phyloP scores from a whole-genome alignment of 1,284 basidiomycete species.

The Rhodotorula sp. region DNA sequence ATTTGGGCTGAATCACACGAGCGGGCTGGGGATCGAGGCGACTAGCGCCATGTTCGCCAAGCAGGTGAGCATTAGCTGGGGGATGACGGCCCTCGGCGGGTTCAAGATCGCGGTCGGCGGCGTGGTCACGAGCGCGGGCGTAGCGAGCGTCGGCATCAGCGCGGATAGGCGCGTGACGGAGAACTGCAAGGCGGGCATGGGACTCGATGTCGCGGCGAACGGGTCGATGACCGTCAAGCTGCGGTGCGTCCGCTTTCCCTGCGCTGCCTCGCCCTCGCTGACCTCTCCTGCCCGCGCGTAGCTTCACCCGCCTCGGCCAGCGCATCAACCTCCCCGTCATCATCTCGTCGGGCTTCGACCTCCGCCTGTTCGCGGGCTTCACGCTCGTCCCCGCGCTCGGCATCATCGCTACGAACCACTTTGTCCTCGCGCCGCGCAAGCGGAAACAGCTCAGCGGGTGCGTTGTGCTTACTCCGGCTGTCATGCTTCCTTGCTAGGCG shows the following conservation, averaged over 20 bases:
- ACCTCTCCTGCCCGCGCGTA: conserved; percentile 21
- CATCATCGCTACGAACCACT: conserved; percentile 61
- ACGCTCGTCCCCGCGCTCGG: conserved; percentile 60
- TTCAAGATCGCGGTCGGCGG: conserved; percentile 55
- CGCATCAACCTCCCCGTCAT: conserved; percentile 60
- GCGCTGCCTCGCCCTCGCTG: not conserved
- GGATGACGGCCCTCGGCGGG: conserved; percentile 52
- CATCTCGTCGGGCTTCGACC: conserved; percentile 58
- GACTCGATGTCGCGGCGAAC: conserved; percentile 48
- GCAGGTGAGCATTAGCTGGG: conserved; percentile 51
- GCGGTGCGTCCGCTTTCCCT: conserved; percentile 19
- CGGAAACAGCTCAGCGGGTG: conserved; percentile 57
- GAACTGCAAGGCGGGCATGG: conserved; percentile 48
- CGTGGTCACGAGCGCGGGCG: conserved; percentile 47
- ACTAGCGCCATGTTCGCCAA: conserved; percentile 21
- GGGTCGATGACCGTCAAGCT: conserved; percentile 50
- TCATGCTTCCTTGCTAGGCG: too few relatives aligned
- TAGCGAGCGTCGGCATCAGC: conserved; percentile 46
- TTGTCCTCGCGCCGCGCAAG: conserved; percentile 61
- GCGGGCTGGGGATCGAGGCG: conserved; percentile 22
- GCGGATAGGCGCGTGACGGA: conserved; percentile 52
- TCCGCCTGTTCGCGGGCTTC: conserved; percentile 56
- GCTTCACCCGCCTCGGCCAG: conserved; percentile 60
- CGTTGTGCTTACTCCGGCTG: conserved; percentile 42
- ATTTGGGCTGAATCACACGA: conserved; percentile 31